Conservation (phyloP, 2,329 filamentous ascomycete genomes). For the Ceratocystis alfenasii region DNA sequence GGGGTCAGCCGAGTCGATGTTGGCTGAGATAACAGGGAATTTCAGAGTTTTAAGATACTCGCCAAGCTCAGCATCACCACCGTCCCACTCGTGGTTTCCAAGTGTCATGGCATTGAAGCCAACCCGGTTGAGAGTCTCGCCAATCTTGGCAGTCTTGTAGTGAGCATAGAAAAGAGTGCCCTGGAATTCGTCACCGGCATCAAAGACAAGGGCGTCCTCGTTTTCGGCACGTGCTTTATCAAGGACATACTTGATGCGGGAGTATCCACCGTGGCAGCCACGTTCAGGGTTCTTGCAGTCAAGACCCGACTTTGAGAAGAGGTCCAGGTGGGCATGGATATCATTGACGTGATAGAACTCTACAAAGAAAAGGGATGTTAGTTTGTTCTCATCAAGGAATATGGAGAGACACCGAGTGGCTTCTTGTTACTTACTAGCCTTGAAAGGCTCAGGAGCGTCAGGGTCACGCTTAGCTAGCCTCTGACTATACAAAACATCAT, state of each 20-base stretch:
- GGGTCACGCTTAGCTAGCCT: conserved; percentile 39
- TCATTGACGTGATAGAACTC: conserved; percentile 60
- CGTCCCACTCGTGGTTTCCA: conserved; percentile 57
- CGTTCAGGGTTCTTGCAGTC: conserved; percentile 45
- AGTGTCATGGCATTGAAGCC: conserved; percentile 58
- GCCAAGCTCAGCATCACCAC: conserved; percentile 50
- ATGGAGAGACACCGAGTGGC: background rate
- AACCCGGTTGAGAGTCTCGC: conserved; percentile 51
- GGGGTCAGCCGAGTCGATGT: conserved; percentile 47
- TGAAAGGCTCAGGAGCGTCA: conserved; percentile 40
- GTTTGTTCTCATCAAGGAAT: background rate
- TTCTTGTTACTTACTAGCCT: conserved; percentile 35
- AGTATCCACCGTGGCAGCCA: conserved; percentile 54
- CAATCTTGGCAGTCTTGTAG: conserved; percentile 57
- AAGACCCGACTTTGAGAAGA: conserved; percentile 49
- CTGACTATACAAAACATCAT: conserved; percentile 40
- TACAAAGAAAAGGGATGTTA: conserved; percentile 22
- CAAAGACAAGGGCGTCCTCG: conserved; percentile 50
- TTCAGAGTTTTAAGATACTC: conserved; percentile 51
- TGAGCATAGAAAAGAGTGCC: conserved; percentile 56
- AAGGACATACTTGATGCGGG: conserved; percentile 50
- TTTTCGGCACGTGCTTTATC: conserved; percentile 44
- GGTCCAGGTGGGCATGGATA: conserved; percentile 54
- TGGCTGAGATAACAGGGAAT: conserved; percentile 52
- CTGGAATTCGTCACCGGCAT: conserved; percentile 58